Evolutionary conservation across 2,329 filamentous ascomycete species (phyloP).

Genomic region (Colletotrichum sp.): DNA sequence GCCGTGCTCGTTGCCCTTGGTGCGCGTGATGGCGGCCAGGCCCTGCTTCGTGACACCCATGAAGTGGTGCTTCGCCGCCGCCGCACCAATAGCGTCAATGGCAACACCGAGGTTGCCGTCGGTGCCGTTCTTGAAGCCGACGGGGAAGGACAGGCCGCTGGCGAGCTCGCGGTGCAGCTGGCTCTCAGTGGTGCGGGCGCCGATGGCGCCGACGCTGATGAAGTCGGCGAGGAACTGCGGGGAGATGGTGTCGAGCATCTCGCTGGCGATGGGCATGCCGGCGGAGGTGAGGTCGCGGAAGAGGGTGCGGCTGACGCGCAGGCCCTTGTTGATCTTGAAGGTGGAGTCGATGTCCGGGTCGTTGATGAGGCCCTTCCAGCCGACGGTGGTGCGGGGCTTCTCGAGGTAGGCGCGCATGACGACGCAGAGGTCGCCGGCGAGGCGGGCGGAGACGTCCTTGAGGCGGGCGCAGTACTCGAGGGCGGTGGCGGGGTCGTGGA

Average conservation of each 20-base stretch:
- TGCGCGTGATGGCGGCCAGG: constrained; percentile 91
- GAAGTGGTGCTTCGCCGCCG: constrained; percentile 90
- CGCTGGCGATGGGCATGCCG: constrained; percentile 94
- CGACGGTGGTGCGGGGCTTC: constrained; percentile 97
- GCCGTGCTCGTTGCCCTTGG: constrained; percentile 92
- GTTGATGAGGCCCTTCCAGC: constrained; percentile 99
- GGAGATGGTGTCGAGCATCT: constrained; percentile 99
- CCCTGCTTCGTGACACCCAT: constrained; percentile 99
- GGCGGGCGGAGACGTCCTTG: constrained; percentile 77
- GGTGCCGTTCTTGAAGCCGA: constrained; percentile 99
- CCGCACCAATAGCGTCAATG: constrained; percentile 93
- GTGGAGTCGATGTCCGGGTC: constrained; percentile 97
- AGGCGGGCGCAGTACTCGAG: constrained; percentile 87
- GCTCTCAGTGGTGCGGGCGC: constrained; percentile 93
- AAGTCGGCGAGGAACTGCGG: constrained; percentile 97
- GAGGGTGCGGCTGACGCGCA: constrained; percentile 89
- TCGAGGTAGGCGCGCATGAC: constrained; percentile 99
- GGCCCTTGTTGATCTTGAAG: constrained; percentile 98
- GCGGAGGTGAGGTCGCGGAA: constrained; percentile 87
- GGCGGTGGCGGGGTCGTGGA: constrained; percentile 90
- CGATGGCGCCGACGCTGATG: constrained; percentile 94
- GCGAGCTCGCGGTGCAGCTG: constrained; percentile 97
- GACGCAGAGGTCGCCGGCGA: constrained; percentile 84
- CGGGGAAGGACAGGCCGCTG: constrained; percentile 93
- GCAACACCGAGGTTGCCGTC: constrained; percentile 90